Evolutionary conservation across 148 eudicot genomes (phyloP).

Genomic region (Vaccinium vitisidaea): DNA sequence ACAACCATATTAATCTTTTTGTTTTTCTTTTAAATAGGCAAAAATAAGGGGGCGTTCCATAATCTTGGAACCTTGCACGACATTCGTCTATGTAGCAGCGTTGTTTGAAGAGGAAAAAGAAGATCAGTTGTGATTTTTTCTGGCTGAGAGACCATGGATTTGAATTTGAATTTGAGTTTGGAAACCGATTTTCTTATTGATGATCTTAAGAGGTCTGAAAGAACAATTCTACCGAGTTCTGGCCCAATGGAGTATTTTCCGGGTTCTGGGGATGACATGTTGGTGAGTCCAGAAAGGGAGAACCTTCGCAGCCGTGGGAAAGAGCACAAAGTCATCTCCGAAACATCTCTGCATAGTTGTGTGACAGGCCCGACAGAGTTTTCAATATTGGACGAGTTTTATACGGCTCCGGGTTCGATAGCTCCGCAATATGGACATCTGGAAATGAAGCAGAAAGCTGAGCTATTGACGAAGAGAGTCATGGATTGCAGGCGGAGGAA

Average conservation of each 20-base stretch:
- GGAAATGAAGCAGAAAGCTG: background rate
- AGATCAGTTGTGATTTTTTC: background rate
- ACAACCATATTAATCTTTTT: background rate
- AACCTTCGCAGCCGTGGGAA: background rate
- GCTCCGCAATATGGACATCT: background rate
- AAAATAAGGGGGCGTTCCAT: background rate
- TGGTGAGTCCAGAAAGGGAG: background rate
- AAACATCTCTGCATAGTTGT: background rate
- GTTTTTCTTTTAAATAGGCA: background rate
- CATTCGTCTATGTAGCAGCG: background rate
- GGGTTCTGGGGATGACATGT: background rate
- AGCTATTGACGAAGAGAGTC: background rate
- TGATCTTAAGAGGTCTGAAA: no score
- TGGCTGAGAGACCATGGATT: background rate
- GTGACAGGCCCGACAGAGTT: background rate
- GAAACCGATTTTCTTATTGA: no score
- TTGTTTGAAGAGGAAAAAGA: background rate
- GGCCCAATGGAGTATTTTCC: background rate
- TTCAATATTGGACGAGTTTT: background rate
- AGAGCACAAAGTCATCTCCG: background rate
- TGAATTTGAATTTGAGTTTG: background rate
- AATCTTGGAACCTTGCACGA: no score
- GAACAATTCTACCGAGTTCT: no score
- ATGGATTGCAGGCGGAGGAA: slow-evolving; percentile 1
- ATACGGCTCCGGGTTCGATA: background rate